A percentile compares a stretch with the other conserved stretches of the same genome.
Evolutionary conservation across 345 rosid species (phyloP).

Genomic region (Excoecaria agallocha): DNA sequence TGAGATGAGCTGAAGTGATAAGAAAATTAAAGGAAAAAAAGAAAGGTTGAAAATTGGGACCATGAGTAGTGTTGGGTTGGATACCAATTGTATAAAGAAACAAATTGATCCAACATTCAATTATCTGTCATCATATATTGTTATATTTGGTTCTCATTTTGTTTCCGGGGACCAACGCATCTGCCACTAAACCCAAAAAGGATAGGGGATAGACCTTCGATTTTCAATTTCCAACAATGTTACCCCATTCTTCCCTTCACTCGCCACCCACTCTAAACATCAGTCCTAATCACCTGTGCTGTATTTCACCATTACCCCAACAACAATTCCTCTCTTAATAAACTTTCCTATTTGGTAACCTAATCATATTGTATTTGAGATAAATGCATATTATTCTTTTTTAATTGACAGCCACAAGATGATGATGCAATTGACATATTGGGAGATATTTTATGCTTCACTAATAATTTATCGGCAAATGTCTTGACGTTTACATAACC

Average conservation of each 20-base stretch:
- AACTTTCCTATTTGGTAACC: too few relatives aligned
- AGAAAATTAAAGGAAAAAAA: neutral
- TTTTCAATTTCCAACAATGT: constrained; percentile 12
- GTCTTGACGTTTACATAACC: neutral
- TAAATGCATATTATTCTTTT: neutral
- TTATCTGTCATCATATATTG: neutral
- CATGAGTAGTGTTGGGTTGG: constrained; percentile 29
- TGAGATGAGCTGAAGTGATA: neutral
- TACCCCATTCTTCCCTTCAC: constrained; percentile 9
- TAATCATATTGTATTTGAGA: too few relatives aligned
- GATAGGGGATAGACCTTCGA: constrained; percentile 34
- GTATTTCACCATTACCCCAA: neutral
- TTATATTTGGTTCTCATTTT: constrained; percentile 28
- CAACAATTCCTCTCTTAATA: neutral
- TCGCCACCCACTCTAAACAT: neutral
- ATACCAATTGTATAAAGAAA: constrained; percentile 24
- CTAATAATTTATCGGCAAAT: neutral
- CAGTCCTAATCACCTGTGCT: neutral
- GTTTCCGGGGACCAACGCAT: constrained; percentile 40
- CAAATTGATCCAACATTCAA: neutral
- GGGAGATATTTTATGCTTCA: neutral
- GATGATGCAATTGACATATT: neutral
- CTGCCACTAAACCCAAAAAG: neutral
- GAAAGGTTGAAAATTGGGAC: constrained; percentile 22
- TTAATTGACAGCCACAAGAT: neutral